Evolutionary conservation across 2,329 filamentous ascomycete genomes (phyloP), one percentile per base, ranked within the genome.

Genomic region (Penicillium hesseltinei): DNA sequence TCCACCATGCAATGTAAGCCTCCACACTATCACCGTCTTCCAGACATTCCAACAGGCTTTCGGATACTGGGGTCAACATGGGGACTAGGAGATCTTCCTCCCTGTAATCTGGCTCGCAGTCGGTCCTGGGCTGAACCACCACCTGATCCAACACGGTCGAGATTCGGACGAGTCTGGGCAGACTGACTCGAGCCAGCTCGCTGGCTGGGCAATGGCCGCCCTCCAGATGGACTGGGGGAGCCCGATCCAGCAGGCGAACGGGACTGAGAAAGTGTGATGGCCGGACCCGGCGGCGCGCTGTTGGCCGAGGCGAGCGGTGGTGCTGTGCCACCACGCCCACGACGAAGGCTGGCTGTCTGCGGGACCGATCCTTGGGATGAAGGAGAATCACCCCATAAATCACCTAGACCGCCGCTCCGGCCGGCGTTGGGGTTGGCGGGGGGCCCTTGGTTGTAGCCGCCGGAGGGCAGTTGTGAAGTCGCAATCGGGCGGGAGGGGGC

Each of bases 81-180:
- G 10, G 73, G 70, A 56, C 71, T 74, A 21, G 70, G 70, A 11
- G 72, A 72, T 45, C 71, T 61, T 6, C 71, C 69, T n/a, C 84
- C 82, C 81, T 91, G 91, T 45, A 96, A 77, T 60, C 90, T 80
- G 67, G 92, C 90, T 70, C 91, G 90, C 66, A 97, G 78, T 65
- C 90, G 82, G 66, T 96, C 90, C 76, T 95, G 90, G 50, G 91
- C 91, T 72, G 60, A 78, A n/a, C 54, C 49, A 40, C 54, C 54
- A 38, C 72, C 68, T 35, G 48, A 66, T 62, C 31, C 69, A 52
- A 45, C 66, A 62, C 44, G 69, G 48, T 33, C 62, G 73, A 70
- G 49, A 15, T 60, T 75, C 61, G 58, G 76, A 64, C 59, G 67
- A 56, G 57, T 73, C 62, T 69, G 62, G 67, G 69, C 46, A 66